Percentiles rank a stretch among this genome's conserved stretches.
Conservation (phyloP, 2,329 filamentous ascomycete species). For the Fusarium anguioides region DNA sequence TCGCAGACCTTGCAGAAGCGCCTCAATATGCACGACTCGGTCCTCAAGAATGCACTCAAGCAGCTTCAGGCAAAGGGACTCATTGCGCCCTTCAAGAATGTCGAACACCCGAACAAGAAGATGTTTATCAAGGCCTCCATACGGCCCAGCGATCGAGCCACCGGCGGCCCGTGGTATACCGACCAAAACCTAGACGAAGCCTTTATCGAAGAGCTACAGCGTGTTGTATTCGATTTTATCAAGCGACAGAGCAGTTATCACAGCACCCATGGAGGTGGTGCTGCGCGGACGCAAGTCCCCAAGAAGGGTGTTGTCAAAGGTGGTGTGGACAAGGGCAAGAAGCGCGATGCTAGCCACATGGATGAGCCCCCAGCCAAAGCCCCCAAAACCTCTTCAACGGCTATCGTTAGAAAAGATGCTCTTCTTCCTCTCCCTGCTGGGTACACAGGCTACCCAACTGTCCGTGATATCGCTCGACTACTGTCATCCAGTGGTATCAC, state of each 20-base stretch:
- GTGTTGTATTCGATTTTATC: conserved; percentile 79
- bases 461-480: conserved; percentile 78
- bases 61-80: conserved; percentile 83
- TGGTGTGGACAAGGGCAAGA: conserved; percentile 58
- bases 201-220: conserved; percentile 82
- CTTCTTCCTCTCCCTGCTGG: conserved; percentile 69
- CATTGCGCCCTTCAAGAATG: conserved; percentile 90
- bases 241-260: conserved; percentile 77
- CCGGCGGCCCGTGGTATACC: conserved; percentile 94
- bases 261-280: conserved; percentile 50
- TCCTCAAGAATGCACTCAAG: conserved; percentile 85
- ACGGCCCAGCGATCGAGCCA: conserved; percentile 87
- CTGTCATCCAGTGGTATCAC: conserved; percentile 77
- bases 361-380: conserved; percentile 48
- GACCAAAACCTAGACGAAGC: conserved; percentile 90
- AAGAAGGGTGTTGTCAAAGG: conserved; percentile 68
- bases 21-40: conserved; percentile 84
- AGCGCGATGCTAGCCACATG: conserved; percentile 60
- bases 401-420: conserved; percentile 49
- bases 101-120: conserved; percentile 90
- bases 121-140: conserved; percentile 95
- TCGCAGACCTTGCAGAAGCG: conserved; percentile 83
- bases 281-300: conserved; percentile 58
- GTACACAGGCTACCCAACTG: conserved; percentile 83
- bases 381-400: conserved; percentile 37